Evolutionary conservation across 2,329 filamentous ascomycete species (phyloP).

Genomic region (Tetracladium maxilliforme): DNA sequence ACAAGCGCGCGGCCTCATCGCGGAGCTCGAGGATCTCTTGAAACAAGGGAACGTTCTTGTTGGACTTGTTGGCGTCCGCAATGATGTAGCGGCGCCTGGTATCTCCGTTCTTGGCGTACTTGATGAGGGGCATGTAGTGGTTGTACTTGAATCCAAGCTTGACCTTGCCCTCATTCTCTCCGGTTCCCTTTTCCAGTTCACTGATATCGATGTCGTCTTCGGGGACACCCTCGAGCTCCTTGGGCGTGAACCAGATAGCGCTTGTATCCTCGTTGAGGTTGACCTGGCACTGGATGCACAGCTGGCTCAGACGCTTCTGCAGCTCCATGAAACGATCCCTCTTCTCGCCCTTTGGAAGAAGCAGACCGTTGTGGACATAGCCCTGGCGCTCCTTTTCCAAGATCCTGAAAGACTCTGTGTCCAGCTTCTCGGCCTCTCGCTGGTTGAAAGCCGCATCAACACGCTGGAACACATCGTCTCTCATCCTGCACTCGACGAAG

Average conservation of each 20-base stretch:
- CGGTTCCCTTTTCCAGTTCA: slow-evolving; percentile 57
- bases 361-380: slow-evolving; percentile 64
- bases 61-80: slow-evolving; percentile 70
- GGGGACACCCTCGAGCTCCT: slow-evolving; percentile 64
- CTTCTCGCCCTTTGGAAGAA: slow-evolving; percentile 52
- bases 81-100: slow-evolving; percentile 56
- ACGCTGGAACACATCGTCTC: slow-evolving; percentile 63
- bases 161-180: slow-evolving; percentile 58
- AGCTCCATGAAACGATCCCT: slow-evolving; percentile 76
- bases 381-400: slow-evolving; percentile 66
- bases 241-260: slow-evolving; percentile 62
- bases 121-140: slow-evolving; percentile 63
- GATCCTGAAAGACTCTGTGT: slow-evolving; percentile 55
- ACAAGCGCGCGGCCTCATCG: slow-evolving; percentile 62
- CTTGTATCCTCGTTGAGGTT: slow-evolving; percentile 72
- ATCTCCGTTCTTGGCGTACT: slow-evolving; percentile 59
- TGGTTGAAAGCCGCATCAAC: slow-evolving; percentile 43
- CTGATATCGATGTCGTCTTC: slow-evolving; percentile 46
- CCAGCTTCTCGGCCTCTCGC: slow-evolving; percentile 45
- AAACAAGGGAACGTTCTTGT: slow-evolving; percentile 59
- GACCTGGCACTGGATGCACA: slow-evolving; percentile 64
- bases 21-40: slow-evolving; percentile 60
- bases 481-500: slow-evolving; percentile 63
- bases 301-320: slow-evolving; percentile 62
- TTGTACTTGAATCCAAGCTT: slow-evolving; percentile 74